A percentile compares a stretch with the other conserved stretches of the same genome.
Conservation (phyloP, 345 rosid genomes). For the Erucastrum elatum region DNA sequence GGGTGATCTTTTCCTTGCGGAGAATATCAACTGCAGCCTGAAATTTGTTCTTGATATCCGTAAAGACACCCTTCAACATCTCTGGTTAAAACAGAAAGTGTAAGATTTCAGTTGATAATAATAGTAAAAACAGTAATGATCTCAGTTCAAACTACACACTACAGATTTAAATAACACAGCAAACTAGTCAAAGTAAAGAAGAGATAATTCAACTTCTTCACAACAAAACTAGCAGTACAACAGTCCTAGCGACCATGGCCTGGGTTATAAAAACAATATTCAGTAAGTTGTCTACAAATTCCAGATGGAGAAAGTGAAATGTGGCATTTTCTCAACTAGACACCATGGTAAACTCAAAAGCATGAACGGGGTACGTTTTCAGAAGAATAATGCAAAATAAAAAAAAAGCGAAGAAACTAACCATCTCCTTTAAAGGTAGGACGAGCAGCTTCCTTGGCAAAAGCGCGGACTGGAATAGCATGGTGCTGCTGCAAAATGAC, state of each 20-base stretch:
- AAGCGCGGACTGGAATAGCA: slow-evolving; percentile 63
- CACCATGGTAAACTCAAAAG: no score
- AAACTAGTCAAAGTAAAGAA: background rate
- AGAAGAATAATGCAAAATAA: background rate
- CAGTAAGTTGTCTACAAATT: background rate
- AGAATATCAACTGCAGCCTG: slow-evolving; percentile 78
- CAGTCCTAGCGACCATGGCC: slow-evolving; percentile 9
- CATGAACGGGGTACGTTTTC: background rate
- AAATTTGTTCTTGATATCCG: slow-evolving; percentile 80
- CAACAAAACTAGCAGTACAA: background rate
- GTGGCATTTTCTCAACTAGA: no score
- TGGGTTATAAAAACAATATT: no score
- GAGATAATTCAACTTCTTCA: background rate
- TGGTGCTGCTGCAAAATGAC: slow-evolving; percentile 52
- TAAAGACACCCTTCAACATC: slow-evolving; percentile 88
- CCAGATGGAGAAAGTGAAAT: background rate
- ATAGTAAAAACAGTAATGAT: background rate
- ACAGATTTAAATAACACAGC: background rate
- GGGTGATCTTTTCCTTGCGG: slow-evolving; percentile 87
- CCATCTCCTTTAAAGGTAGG: slow-evolving; percentile 81
- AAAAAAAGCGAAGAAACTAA: slow-evolving; percentile 39
- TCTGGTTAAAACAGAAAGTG: slow-evolving; percentile 44
- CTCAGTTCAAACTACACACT: background rate
- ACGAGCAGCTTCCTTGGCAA: slow-evolving; percentile 75
- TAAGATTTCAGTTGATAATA: background rate